Base-by-base conservation (phyloP, 306 rosid genomes). In the Vigna trinervia region DNA sequence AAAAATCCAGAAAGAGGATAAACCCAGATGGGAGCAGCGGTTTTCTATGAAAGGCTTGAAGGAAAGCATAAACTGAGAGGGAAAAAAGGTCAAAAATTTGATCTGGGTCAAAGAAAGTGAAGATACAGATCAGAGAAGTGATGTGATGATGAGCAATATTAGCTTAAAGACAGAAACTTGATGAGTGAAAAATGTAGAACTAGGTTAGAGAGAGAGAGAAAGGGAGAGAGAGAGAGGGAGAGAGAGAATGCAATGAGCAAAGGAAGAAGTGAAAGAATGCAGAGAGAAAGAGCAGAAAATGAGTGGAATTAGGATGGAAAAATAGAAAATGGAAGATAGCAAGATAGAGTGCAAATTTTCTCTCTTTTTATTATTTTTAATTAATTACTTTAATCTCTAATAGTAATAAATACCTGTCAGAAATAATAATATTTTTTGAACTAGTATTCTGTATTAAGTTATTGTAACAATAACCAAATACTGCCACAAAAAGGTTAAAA, bases 121-220 rank as follows among this genome's bases (percentile, higher is more conserved):
- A 78, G 48, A 85, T 32, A 56, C 69, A 86, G 90, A 89, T 84
- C 86, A 84, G 87, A 69, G 59, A 60, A 79, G 36, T 23, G 74
- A 77, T 67, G 78, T 12, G 67, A 30, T 11, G 43, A 36, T 69
- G 84, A 71, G 77, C 78, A 60, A 58, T 12, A 69, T 45, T n/a
- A 64, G 86, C 30, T 23, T 54, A 64, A 77, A 71, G 72, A 82
- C 52, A 79, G 86, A 80, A 67, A 66, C 77, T 78, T 58, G 63
- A 64, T 69, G 78, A 69, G 80, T 61, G 64, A 61, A 81, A 38
- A 80, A 82, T 64, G 77, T 45, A 59, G 65, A 70, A 57, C 72
- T 74, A 59, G 83, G 83, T 82, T 74, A 64, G 84, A 69, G 85
- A 82, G 48, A 43, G 48, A 43, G 1, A 26, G 28, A 26, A 3